phyloP scores from a whole-genome alignment of 108 stramenopile species.

The Stephanodiscus triporus region DNA sequence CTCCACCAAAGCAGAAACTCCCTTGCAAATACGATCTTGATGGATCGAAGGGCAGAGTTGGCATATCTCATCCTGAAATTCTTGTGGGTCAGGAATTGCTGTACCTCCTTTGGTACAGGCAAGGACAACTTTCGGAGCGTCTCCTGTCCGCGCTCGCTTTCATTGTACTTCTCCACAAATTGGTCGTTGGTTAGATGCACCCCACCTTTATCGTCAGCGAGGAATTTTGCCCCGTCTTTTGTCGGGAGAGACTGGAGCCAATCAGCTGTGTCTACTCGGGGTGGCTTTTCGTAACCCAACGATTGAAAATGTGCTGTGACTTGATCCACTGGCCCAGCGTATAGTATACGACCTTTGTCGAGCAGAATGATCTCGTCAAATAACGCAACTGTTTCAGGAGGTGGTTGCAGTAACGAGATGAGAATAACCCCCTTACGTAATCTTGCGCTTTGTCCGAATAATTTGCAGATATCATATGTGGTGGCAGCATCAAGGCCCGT shows the following conservation, averaged over 20 bases:
- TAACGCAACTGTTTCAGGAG: constrained; percentile 90
- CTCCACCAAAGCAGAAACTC: constrained; percentile 61
- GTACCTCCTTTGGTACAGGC: constrained; percentile 22
- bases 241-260: constrained; percentile 72
- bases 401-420: constrained; percentile 86
- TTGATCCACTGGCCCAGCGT: constrained; percentile 78
- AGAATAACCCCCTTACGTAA: constrained; percentile 46
- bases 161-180: constrained; percentile 59
- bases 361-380: constrained; percentile 91
- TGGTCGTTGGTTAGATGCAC: constrained; percentile 61
- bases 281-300: constrained; percentile 73
- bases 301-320: constrained; percentile 62
- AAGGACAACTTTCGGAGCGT: constrained; percentile 37
- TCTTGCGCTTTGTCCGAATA: constrained; percentile 47
- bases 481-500: constrained; percentile 55
- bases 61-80: constrained; percentile 36
- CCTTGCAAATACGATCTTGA: constrained; percentile 51
- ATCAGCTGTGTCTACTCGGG: constrained; percentile 78
- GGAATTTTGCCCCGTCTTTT: constrained; percentile 52
- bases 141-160: constrained; percentile 44
- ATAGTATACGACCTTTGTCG: constrained; percentile 79
- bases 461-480: constrained; percentile 62
- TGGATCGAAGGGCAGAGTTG: constrained; percentile 37
- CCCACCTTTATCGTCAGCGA: constrained; percentile 15
- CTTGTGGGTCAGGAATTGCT: constrained; percentile 8